These are phyloP conservation scores for Nematodospora anomalae DNA, from an alignment of 1,139 yeast genomes.

Conservation along the genomic window DNA sequence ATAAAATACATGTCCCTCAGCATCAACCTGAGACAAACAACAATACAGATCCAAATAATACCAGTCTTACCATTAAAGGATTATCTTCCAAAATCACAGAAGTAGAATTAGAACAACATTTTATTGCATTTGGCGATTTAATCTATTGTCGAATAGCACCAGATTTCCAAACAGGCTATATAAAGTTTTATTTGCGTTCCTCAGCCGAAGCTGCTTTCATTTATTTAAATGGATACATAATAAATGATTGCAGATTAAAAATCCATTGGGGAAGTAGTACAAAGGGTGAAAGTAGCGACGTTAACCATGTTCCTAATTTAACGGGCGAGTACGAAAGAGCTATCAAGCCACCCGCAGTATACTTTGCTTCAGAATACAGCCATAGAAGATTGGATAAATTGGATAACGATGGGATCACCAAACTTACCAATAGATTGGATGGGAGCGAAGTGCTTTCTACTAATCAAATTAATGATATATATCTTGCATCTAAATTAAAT, in stretches of 20 bases:
- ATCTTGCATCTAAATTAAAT: conserved; percentile 17
- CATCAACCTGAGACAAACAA: conserved; percentile 34
- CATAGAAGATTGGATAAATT: conserved; percentile 21
- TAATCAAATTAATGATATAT: conserved; percentile 18
- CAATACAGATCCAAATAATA: conserved; percentile 39
- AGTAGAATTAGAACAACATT: conserved; percentile 29
- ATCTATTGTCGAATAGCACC: conserved; percentile 23
- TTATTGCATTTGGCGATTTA: conserved; percentile 40
- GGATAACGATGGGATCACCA: conserved; percentile 14
- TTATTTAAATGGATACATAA: conserved; percentile 30
- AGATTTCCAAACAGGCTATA: conserved; percentile 24
- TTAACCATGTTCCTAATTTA: conserved; percentile 13
- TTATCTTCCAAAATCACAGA: conserved; percentile 30
- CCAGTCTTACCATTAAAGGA: conserved; percentile 32
- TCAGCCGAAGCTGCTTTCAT: conserved; percentile 41
- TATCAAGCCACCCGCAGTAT: conserved; percentile 21
- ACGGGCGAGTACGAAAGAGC: conserved; percentile 17
- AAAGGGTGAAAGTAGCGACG: conserved; percentile 6
- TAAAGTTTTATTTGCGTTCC: conserved; percentile 31
- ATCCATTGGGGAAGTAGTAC: conserved; percentile 35
- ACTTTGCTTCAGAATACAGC: conserved; percentile 17
- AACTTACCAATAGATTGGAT: conserved; percentile 15
- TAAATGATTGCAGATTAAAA: conserved; percentile 32
- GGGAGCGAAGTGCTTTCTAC: conserved; percentile 22
- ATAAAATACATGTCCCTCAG: conserved; percentile 22